Evolutionary conservation across 2,329 filamentous ascomycete genomes (phyloP).

Genomic region (Xylariaceae sp.): DNA sequence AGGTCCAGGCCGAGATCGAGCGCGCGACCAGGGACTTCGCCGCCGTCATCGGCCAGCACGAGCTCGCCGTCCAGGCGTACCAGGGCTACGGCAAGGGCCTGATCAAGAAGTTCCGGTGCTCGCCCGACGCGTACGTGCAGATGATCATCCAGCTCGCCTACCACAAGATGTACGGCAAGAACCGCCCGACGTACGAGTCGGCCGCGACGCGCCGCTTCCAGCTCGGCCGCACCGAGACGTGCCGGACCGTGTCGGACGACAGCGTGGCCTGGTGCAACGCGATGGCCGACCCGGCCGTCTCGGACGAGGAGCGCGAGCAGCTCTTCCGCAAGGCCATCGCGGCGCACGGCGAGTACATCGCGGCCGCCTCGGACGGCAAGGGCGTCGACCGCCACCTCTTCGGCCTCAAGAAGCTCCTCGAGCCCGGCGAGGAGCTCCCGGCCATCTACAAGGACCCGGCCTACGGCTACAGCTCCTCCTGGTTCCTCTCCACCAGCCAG

Average conservation of each 20-base stretch:
- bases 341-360: conserved; percentile 85
- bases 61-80: conserved; percentile 90
- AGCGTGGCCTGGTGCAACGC: conserved; percentile 84
- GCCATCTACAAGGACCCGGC: conserved; percentile 83
- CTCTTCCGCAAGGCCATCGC: conserved; percentile 78
- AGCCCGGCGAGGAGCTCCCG: conserved; percentile 74
- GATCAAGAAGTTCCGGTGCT: conserved; percentile 99
- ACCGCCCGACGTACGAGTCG: conserved; percentile 95
- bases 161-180: conserved; percentile 98
- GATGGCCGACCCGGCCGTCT: conserved; percentile 64
- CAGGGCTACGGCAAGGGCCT: conserved; percentile 96
- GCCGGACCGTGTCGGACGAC: conserved; percentile 85
- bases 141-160: conserved; percentile 98
- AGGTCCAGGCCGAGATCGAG: conserved; percentile 72
- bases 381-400: conserved; percentile 97
- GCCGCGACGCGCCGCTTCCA: conserved; percentile 94
- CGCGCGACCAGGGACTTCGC: conserved; percentile 74
- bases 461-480: conserved; percentile 75
- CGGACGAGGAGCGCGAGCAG: conserved; percentile 60
- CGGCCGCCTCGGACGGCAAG: conserved; percentile 81
- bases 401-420: conserved; percentile 85
- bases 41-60: conserved; percentile 76
- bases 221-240: conserved; percentile 92
- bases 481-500: conserved; percentile 87
- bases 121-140: conserved; percentile 94